Percentiles rank a stretch among this genome's conserved stretches.
phyloP scores from a whole-genome alignment of 1,139 yeast genomes.

The Blastobotrys elegans region DNA sequence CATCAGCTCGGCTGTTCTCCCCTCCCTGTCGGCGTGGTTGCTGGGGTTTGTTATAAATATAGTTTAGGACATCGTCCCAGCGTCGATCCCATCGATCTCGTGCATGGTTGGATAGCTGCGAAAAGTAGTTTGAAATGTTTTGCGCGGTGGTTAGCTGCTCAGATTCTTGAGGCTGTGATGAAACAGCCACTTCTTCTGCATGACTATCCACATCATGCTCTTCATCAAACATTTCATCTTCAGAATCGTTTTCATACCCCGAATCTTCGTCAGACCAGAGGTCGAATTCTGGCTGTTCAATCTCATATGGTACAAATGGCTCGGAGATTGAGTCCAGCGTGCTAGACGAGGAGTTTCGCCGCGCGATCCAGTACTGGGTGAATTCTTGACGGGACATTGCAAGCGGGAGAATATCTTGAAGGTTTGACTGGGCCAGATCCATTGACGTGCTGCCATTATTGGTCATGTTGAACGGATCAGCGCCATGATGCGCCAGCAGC shows the following conservation, averaged over 20 bases:
- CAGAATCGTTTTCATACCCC: slow-evolving; percentile 35
- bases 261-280: slow-evolving; percentile 20
- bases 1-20: slow-evolving; percentile 2
- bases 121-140: slow-evolving; percentile 23
- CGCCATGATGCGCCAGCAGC: slow-evolving; percentile 48
- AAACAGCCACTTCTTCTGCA: slow-evolving; percentile 5
- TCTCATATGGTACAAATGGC: neutral
- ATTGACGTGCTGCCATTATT: slow-evolving; percentile 48
- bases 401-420: slow-evolving; percentile 28
- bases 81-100: slow-evolving; percentile 26
- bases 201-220: neutral
- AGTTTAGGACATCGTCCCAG: slow-evolving; percentile 27
- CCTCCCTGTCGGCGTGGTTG: neutral
- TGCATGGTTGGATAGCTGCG: slow-evolving; percentile 25
- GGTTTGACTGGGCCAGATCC: slow-evolving; percentile 58
- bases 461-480: slow-evolving; percentile 55
- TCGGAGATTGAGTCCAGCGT: slow-evolving; percentile 20
- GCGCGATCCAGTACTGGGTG: slow-evolving; percentile 16
- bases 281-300: slow-evolving; percentile 4
- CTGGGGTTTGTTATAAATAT: slow-evolving; percentile 17
- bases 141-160: slow-evolving; percentile 21
- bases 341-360: slow-evolving; percentile 21
- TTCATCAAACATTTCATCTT: slow-evolving; percentile 19
- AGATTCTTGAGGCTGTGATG: neutral
- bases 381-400: slow-evolving; percentile 27